Evolutionary conservation across 2,329 filamentous ascomycete species (phyloP), one percentile per base, ranked within the genome.

Genomic region (Stachybotrys chartarum): DNA sequence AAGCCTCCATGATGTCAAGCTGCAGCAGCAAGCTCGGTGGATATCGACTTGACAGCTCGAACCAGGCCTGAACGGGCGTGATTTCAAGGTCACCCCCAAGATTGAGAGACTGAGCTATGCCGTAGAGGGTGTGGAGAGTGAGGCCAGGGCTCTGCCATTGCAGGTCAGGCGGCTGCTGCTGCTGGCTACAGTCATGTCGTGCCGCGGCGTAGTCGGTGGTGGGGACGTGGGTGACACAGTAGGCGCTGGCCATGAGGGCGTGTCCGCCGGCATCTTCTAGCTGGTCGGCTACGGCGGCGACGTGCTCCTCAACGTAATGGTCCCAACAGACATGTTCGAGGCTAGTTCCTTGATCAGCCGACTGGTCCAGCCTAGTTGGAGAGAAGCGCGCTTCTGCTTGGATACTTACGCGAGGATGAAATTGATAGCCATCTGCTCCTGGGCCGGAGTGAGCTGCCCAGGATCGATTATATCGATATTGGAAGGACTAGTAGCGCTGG

Each of bases 61-160:
- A 82, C 78, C 78, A 81, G 1, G 74, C 78, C 66, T 81, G 78
- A 30, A 81, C 75, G 16, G 79, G 78, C 31, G 78, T 74, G 45
- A 81, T 62, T 63, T 81, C 78, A 17, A 64, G 54, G 52, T 65
- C 61, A 32, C 52, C 58, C 31, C 72, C 68, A 4, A 71, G 68
- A 62, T 75, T 77, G 30, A 81, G 68, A 47, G 73, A 72, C 52
- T 66, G 63, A 1, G 78, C 77, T 3, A 81, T 71, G n/a, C 72
- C 72, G 57, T 72, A 67, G 24, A 81, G 70, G 16, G 68, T 66
- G 32, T 67, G 63, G 30, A 81, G 72, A 1, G 73, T 74, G 32
- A 81, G 68, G 47, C 68, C 64, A 0, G 69, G 64, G 0, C 71
- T 63, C 30, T 65, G 63, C 76, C 76, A 79, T 11, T 67, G 62